These are phyloP conservation scores for Elsinoe fawcettii DNA, from an alignment of 2,329 filamentous ascomycete genomes.

Conservation along the genomic window DNA sequence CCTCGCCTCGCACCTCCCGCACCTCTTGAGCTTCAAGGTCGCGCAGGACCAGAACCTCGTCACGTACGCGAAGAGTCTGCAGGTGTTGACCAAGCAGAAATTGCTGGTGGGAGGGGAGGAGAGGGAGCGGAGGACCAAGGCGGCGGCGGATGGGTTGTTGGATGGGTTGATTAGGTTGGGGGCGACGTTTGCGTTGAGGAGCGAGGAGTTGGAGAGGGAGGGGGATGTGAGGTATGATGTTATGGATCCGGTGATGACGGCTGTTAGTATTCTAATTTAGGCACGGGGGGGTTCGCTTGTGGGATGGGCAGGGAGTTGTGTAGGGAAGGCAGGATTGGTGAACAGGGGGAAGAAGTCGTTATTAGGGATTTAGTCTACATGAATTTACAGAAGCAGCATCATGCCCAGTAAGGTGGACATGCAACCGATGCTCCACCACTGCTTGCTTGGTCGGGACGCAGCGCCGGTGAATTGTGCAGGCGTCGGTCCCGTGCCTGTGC, in stretches of 20 bases:
- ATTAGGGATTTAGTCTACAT: not conserved
- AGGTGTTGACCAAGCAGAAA: constrained; percentile 20
- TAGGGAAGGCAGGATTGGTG: not conserved
- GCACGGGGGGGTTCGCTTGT: too few species aligned
- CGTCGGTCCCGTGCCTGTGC: not conserved
- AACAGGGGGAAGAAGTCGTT: too few species aligned
- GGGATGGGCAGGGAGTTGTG: not conserved
- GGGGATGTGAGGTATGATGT: constrained; percentile 9
- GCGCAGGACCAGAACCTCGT: constrained; percentile 35
- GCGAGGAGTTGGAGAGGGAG: constrained; percentile 18
- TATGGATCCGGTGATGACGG: constrained; percentile 11
- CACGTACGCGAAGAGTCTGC: constrained; percentile 35
- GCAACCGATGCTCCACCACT: not conserved
- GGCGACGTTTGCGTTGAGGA: constrained; percentile 23
- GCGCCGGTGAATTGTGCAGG: constrained; percentile 4
- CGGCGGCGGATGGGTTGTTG: constrained; percentile 27
- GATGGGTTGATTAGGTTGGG: constrained; percentile 25
- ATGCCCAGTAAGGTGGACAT: not conserved
- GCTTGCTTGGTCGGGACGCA: not conserved
- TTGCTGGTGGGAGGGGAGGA: constrained; percentile 14
- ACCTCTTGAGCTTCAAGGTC: constrained; percentile 31
- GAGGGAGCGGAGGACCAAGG: constrained; percentile 21
- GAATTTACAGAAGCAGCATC: not conserved
- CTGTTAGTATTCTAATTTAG: constrained; percentile 7
- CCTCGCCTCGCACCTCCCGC: constrained; percentile 39